Base-by-base conservation (phyloP, 2,329 filamentous ascomycete genomes). In the Trichoderma guizhouense region DNA sequence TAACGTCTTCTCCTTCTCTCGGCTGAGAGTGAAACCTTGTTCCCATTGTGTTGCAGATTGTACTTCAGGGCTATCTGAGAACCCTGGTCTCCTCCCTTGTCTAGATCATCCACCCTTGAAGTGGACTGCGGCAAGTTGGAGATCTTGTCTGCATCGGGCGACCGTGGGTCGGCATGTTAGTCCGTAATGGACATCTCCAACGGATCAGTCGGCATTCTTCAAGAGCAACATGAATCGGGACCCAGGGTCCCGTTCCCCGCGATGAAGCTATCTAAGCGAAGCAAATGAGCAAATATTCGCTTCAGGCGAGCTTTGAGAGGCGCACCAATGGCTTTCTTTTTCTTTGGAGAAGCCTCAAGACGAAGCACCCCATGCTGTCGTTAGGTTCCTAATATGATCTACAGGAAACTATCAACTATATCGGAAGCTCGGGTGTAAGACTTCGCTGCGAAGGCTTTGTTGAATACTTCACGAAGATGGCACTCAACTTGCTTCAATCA, bases 161-260 rank as follows among this genome's bases (percentile, higher is more conserved):
- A 28, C 28, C 62, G 34, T 21, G 11, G 6, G 30, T 24, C 64
- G 47, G 30, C 32, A 39, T 39, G 8, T 57, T 9, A 39, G 32
- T 28, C 47, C 30, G 32, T 12, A 15, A 15, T 39, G 51, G 64
- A 67, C 30, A 18, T 4, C 11, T 57, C 6, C 32, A 57, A 39
- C 64, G 64, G 64, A 67, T 67, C 64, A 67, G 32, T 67, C 64
- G 64, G 64, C 64, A 67, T 18, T 5, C 15, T 21, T 39, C 15
- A 39, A 67, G 32, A 5, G n/a, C 21, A 12, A 15, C 14, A n/a
- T 57, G 47, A n/a, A 67, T 39, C 30, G 28, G 8, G 12, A 28
- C 24, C 32, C 5, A 5, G 26, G 7, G 11, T n/a, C 21, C 30
- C 9, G 14, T n/a, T 39, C 64, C 63, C 64, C 47, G 32, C 32